Conservation (phyloP, 2,329 filamentous ascomycete genomes). For the Penicillium sp. region DNA sequence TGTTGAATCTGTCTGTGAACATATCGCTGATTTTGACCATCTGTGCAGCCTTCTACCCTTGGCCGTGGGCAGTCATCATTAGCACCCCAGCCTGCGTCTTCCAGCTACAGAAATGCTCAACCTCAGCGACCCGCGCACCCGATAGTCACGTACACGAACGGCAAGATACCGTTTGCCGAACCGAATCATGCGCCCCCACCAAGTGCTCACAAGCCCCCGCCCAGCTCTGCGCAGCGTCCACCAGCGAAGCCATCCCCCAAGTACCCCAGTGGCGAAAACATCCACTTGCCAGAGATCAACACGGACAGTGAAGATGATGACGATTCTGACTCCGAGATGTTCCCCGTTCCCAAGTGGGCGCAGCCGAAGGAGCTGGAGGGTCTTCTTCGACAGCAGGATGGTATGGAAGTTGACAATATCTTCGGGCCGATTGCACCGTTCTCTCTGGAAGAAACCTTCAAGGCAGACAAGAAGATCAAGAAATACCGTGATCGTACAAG, state of each 20-base stretch:
- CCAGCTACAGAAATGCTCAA: slow-evolving; percentile 45
- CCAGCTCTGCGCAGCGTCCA: slow-evolving; percentile 41
- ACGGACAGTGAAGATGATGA: slow-evolving; percentile 88
- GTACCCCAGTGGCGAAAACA: slow-evolving; percentile 83
- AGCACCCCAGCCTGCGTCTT: slow-evolving; percentile 31
- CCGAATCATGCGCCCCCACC: slow-evolving; percentile 54
- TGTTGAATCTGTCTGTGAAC: background rate
- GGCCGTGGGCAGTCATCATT: slow-evolving; percentile 36
- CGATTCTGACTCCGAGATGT: slow-evolving; percentile 58
- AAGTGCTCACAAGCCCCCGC: slow-evolving; percentile 60
- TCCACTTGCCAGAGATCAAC: slow-evolving; percentile 89
- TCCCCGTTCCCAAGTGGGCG: slow-evolving; percentile 75
- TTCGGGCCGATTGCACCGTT: slow-evolving; percentile 86
- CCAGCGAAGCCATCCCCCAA: slow-evolving; percentile 67
- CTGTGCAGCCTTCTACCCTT: slow-evolving; percentile 41
- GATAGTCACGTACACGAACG: slow-evolving; percentile 82
- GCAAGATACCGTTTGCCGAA: slow-evolving; percentile 83
- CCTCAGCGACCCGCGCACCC: slow-evolving; percentile 64
- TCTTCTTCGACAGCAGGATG: slow-evolving; percentile 75
- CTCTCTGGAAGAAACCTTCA: slow-evolving; percentile 96
- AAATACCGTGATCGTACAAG: slow-evolving; percentile 88
- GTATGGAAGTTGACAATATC: slow-evolving; percentile 69
- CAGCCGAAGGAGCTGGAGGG: slow-evolving; percentile 77
- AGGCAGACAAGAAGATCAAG: slow-evolving; percentile 79
- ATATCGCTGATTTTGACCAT: slow-evolving; percentile 15